phyloP scores from a whole-genome alignment of 1,284 basidiomycete species.

The Ustilago nuda region DNA sequence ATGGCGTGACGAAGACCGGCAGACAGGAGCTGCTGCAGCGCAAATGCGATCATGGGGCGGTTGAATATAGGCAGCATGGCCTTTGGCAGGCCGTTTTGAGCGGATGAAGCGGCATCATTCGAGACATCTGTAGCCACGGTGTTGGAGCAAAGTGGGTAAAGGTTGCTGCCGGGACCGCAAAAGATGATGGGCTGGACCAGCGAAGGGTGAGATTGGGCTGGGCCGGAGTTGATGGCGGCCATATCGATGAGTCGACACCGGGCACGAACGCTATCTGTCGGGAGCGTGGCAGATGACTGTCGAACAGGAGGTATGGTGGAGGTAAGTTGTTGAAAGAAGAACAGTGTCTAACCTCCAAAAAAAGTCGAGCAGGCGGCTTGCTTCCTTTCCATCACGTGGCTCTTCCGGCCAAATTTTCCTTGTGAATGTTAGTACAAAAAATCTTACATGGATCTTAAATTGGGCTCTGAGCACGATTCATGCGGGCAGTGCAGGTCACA shows the following conservation, averaged over 20 bases:
- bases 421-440: not conserved
- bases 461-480: conserved; percentile 19
- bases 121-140: conserved; percentile 24
- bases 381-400: conserved; percentile 19
- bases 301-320: conserved; percentile 3
- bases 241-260: conserved; percentile 2
- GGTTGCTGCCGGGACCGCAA: conserved; percentile 61
- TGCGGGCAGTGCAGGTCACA: not conserved
- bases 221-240: conserved; percentile 19
- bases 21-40: conserved; percentile 63
- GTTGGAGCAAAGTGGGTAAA: conserved; percentile 65
- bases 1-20: conserved; percentile 61
- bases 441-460: conserved; percentile 26
- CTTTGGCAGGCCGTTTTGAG: conserved; percentile 53
- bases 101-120: conserved; percentile 10
- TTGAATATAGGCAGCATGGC: conserved; percentile 67
- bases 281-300: not conserved
- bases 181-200: conserved; percentile 66
- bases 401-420: conserved; percentile 3
- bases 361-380: conserved; percentile 3
- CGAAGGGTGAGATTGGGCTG: conserved; percentile 36
- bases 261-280: not conserved
- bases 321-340: not conserved
- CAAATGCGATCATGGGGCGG: conserved; percentile 65
- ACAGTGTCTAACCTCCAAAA: not conserved